Conservation (phyloP, 257 asterid genomes). For the Penstemon barbatus region DNA sequence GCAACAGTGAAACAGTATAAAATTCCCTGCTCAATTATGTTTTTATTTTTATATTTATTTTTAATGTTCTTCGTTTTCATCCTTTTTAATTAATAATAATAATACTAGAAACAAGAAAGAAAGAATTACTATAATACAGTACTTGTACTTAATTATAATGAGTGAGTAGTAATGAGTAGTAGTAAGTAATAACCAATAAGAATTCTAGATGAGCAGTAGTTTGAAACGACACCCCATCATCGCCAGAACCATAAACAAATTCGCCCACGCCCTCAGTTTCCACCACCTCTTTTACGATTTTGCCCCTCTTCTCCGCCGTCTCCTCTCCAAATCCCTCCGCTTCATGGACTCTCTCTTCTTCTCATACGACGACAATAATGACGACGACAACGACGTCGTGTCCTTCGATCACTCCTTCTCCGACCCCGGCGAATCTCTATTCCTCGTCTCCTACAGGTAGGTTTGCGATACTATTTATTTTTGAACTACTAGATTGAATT, state of each 20-base stretch:
- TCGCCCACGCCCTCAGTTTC: conserved; percentile 19
- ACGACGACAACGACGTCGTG: conserved; percentile 34
- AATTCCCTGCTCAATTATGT: too few species aligned
- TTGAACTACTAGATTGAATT: not conserved
- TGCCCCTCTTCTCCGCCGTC: conserved; percentile 37
- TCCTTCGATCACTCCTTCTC: conserved; percentile 31
- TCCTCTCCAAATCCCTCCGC: conserved; percentile 32
- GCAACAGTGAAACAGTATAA: too few species aligned
- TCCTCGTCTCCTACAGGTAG: conserved; percentile 55
- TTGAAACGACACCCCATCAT: conserved; percentile 36
- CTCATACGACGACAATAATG: conserved; percentile 24
- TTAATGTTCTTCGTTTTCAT: too few species aligned
- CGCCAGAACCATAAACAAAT: conserved; percentile 27
- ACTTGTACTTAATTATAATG: too few species aligned
- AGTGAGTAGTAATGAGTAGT: too few species aligned
- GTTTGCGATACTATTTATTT: not conserved
- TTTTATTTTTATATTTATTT: too few species aligned
- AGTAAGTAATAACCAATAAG: too few species aligned
- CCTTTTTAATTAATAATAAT: too few species aligned
- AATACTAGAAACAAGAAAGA: too few species aligned
- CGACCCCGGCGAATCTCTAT: conserved; percentile 48
- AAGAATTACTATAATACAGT: too few species aligned
- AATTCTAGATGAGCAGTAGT: conserved; percentile 42
- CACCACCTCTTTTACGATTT: conserved; percentile 23
- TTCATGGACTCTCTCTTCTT: conserved; percentile 48